Evolutionary conservation across 129 eudicot genomes (phyloP), one percentile per base, ranked within the genome.

Genomic region (Artemisia argyi): DNA sequence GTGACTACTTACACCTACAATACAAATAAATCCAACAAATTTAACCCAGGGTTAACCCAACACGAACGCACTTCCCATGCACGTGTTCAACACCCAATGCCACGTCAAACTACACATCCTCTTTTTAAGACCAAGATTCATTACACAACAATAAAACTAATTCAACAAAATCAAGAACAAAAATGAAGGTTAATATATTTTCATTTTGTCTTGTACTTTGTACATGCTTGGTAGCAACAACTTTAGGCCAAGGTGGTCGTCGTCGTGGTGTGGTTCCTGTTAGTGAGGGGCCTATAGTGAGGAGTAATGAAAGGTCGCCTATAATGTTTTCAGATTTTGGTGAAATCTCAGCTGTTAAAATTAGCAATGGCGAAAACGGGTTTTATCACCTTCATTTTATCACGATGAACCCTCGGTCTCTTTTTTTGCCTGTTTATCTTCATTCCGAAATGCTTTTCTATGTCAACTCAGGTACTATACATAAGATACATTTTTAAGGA

Each of bases 391-490:
- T 93, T 49, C 97, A 90, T 57, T 83, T 87, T 80, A 87, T 93
- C 67, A 83, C 80, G 11, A 61, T 93, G 90, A 89, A 90, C 73
- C 91, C 97, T 9, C 70, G 78, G 17, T 68, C 98, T 3, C 79
- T 90, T 19, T 87, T 93, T 50, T 87, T 93, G 18, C 98, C 98
- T 51, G 91, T 77, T 39, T 70, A 87, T 65, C 85, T 93, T 51
- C 85, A 90, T 64, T 81, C 88, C 1, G 86, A 93, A 60, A 93
- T 87, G 97, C 74, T 90, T n/a, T 78, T 93, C 77, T 90, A 85
- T 79, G 98, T 93, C 74, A 85, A 87, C 14, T 78, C 98, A 65
- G 97, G 98, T 93, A 78, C 20, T 11, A 56, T 56, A 15, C 0
- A 16, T 18, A 18, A 5, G 46, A 39, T 39, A 1, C 46, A 39